Percentiles rank a stretch among this genome's conserved stretches.
Evolutionary conservation across 202 grass and related monocot species (phyloP).

Genomic region (Carex sylvatica): DNA sequence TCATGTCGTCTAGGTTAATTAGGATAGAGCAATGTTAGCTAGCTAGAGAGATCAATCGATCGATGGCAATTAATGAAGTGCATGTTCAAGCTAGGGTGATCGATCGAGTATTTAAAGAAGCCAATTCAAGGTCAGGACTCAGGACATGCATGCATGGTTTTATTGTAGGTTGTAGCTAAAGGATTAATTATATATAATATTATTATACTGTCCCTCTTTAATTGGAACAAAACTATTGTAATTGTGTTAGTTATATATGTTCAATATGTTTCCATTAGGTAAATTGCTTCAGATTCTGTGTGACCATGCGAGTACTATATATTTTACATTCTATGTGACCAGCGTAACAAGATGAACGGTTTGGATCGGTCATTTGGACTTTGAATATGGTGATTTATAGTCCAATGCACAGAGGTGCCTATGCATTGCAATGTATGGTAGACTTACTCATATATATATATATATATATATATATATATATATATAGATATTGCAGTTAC

Average conservation of each 20-base stretch:
- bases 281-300: neutral
- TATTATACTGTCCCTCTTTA: neutral
- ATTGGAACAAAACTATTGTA: neutral
- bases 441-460: too few relatives aligned
- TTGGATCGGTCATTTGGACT: too few relatives aligned
- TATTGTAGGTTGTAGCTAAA: neutral
- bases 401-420: too few relatives aligned
- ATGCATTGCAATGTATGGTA: too few relatives aligned
- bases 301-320: too few relatives aligned
- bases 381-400: too few relatives aligned
- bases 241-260: neutral
- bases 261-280: neutral
- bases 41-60: too few relatives aligned
- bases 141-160: neutral
- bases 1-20: neutral
- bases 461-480: too few relatives aligned
- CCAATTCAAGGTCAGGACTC: neutral
- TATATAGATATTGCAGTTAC: too few relatives aligned
- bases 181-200: neutral
- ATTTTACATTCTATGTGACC: too few relatives aligned
- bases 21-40: neutral
- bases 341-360: too few relatives aligned
- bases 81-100: neutral
- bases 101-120: neutral
- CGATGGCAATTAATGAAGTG: neutral